These are phyloP conservation scores for Tothia fuscella DNA, from an alignment of 2,329 filamentous ascomycete species.

Conservation along the genomic window DNA sequence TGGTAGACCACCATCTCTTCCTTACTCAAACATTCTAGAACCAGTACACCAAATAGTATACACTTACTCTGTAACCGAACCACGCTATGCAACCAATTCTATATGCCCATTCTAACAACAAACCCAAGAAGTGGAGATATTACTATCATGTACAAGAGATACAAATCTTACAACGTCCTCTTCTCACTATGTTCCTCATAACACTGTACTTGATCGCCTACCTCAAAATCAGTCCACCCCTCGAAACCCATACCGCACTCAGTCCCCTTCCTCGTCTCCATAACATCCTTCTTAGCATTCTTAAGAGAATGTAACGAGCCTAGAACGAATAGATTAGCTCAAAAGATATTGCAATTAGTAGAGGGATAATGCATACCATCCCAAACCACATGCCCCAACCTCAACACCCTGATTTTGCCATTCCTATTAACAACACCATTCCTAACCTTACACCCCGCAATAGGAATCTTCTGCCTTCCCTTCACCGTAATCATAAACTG, in stretches of 20 bases:
- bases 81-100: no score
- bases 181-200: constrained; percentile 71
- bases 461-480: constrained; percentile 54
- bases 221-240: constrained; percentile 62
- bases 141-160: no score
- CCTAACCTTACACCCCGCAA: constrained; percentile 79
- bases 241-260: constrained; percentile 88
- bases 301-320: constrained; percentile 68
- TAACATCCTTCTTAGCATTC: constrained; percentile 82
- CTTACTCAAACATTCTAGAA: no score
- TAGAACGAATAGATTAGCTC: constrained; percentile 33
- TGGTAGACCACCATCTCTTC: no score
- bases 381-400: constrained; percentile 28
- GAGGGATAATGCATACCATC: constrained; percentile 8
- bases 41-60: no score
- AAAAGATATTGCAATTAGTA: constrained; percentile 3
- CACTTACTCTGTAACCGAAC: no score
- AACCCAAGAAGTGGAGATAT: no score
- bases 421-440: constrained; percentile 62
- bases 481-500: constrained; percentile 76
- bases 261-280: constrained; percentile 80
- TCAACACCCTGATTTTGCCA: constrained; percentile 57
- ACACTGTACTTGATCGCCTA: constrained; percentile 77
- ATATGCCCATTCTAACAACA: no score
- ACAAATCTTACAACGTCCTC: constrained; percentile 32